A percentile compares a stretch with the other conserved stretches of the same genome.
Evolutionary conservation across 23 red algal species (phyloP).

Genomic region (Cyanidiococcus yangmingshanensis): DNA sequence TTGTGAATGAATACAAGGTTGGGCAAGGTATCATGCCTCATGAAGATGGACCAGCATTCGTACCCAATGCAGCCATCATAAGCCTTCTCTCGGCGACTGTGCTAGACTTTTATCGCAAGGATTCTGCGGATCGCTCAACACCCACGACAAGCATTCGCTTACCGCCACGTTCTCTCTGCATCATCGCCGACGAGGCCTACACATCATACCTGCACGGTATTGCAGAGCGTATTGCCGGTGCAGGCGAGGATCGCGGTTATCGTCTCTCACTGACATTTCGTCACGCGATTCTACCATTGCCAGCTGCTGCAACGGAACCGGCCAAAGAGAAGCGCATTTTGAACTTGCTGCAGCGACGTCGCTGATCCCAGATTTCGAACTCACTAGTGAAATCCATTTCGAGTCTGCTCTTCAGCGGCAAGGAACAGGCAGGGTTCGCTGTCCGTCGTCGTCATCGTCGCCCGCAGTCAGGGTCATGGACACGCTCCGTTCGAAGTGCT

Average conservation of each 20-base stretch:
- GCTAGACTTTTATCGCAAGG: slow-evolving; percentile 47
- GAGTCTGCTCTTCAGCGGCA: too few relatives aligned
- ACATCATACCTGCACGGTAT: slow-evolving; percentile 64
- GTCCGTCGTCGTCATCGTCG: too few relatives aligned
- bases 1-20: slow-evolving; percentile 67
- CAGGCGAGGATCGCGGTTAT: not conserved
- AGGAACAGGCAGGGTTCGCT: too few relatives aligned
- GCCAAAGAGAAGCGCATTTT: not conserved
- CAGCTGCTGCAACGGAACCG: not conserved
- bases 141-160: slow-evolving; percentile 27
- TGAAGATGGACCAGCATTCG: slow-evolving; percentile 67
- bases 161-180: slow-evolving; percentile 44
- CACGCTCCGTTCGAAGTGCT: too few relatives aligned
- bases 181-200: slow-evolving; percentile 44
- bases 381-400: too few relatives aligned
- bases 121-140: not conserved
- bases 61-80: slow-evolving; percentile 57
- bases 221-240: slow-evolving; percentile 18
- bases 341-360: not conserved
- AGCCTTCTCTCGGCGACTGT: slow-evolving; percentile 38
- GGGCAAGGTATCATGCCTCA: slow-evolving; percentile 73
- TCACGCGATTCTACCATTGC: not conserved
- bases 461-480: too few relatives aligned
- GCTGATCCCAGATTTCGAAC: too few relatives aligned
- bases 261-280: slow-evolving; percentile 16